Evolutionary conservation across 495 filamentous ascomycete species (phyloP), one percentile per base, ranked within the genome.

Genomic region (Penicillium cinerascens): DNA sequence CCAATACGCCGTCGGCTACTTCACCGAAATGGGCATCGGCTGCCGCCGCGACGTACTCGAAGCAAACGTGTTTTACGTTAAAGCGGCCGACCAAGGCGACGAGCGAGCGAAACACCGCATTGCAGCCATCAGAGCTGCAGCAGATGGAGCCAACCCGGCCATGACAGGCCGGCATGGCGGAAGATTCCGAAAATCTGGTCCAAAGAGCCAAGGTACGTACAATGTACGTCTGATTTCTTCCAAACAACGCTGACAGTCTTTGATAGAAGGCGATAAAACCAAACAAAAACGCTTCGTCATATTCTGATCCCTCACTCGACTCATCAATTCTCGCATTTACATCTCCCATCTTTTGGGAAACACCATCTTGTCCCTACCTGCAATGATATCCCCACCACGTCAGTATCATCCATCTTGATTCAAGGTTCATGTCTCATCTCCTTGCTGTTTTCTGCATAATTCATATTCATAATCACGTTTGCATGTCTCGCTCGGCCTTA

Each of bases 41-140:
- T 95, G 89, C 67, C 87, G 91, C 5, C 85, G 91, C 18, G 93
- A 99, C 66, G 84, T 91, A 2, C 79, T 99, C 52, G 90, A 97
- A 65, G 92, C 93, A 48, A 97, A 97, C 60, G 88, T 96, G 7
- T 97, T 92, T 95, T 99, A 99, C 64, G 95, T 97, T 46, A 88
- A 88, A 67, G 92, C 93, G 2, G 95, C 93, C 9, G 93, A 95
- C 51, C 85, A 91, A 39, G 93, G 92, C 39, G 92, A 97, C 56
- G 87, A 90, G 59, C 82, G 91, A 17, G 93, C 93, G 16, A 91
- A 87, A 63, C 85, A 90, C 51, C 81, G 93, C 4, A 78, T 99
- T 22, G 86, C 87, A 29, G 86, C 89, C 8, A 97, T 99, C 53
- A 82, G 84, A 18, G 87, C 87, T 1, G 93, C 95, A 13, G 87